phyloP scores from a whole-genome alignment of 129 eudicot genomes.

The Kitagawia praeruptora region DNA sequence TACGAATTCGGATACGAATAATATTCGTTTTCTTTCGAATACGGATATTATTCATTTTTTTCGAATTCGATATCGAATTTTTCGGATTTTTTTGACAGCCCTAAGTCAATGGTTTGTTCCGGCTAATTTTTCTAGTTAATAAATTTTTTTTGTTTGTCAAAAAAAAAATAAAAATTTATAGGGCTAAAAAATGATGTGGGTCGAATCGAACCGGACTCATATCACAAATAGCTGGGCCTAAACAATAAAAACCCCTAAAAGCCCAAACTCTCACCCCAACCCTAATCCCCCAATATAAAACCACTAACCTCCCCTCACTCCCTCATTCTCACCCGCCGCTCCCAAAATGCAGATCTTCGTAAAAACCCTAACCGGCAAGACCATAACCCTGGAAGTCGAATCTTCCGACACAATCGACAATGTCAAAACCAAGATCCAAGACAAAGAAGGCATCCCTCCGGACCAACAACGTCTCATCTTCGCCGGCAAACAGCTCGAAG shows the following conservation, averaged over 20 bases:
- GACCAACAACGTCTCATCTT: conserved; percentile 25
- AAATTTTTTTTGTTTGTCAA: too few species aligned
- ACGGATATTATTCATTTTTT: too few species aligned
- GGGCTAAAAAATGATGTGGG: too few species aligned
- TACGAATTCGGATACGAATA: too few species aligned
- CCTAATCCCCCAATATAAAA: conserved; percentile 16
- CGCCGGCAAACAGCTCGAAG: conserved; percentile 22
- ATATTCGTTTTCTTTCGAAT: too few species aligned
- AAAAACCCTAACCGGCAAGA: conserved; percentile 66
- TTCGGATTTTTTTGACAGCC: too few species aligned
- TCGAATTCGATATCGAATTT: too few species aligned
- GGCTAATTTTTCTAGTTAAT: too few species aligned
- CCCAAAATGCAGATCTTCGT: conserved; percentile 61
- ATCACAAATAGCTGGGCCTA: neutral
- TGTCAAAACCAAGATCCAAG: conserved; percentile 21
- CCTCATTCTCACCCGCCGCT: neutral
- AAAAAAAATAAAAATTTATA: too few species aligned
- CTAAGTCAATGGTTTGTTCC: too few species aligned
- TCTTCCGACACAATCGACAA: conserved; percentile 24
- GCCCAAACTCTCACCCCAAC: neutral
- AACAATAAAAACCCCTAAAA: too few species aligned
- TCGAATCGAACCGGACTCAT: too few species aligned
- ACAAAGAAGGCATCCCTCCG: conserved; percentile 26
- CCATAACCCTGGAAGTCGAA: conserved; percentile 43
- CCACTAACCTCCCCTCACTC: neutral